Conservation (phyloP, 2,329 filamentous ascomycete genomes). For the Tolypocladium endophyticum region DNA sequence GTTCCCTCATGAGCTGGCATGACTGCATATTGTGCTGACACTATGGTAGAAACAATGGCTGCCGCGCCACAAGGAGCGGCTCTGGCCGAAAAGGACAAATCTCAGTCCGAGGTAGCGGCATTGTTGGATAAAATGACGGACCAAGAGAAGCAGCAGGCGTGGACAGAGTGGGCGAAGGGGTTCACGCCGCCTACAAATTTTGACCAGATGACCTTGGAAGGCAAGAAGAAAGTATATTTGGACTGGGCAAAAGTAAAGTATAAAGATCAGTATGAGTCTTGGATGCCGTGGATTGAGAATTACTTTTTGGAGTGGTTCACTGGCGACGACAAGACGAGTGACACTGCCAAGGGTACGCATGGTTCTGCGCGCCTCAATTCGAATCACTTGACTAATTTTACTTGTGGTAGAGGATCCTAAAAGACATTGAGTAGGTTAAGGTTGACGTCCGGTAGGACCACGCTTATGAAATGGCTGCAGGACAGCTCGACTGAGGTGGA, state of each 20-base stretch:
- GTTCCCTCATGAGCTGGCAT: no score
- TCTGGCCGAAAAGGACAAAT: background rate
- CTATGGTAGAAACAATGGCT: background rate
- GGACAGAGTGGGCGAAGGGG: background rate
- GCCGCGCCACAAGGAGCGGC: background rate
- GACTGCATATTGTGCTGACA: no score
- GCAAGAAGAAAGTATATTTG: background rate
- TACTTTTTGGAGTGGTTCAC: background rate
- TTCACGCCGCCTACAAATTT: background rate
- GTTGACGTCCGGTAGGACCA: no score
- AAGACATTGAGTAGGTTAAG: no score
- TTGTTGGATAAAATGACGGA: background rate
- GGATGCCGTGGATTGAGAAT: background rate
- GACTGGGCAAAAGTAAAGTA: background rate
- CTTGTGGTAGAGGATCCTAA: background rate
- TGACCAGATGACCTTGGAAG: background rate
- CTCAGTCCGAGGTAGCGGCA: background rate
- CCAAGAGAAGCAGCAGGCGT: background rate
- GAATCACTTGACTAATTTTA: background rate
- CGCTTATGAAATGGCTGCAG: no score
- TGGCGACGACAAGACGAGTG: background rate
- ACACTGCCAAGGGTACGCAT: background rate
- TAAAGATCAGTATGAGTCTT: background rate
- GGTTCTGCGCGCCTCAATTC: no score
- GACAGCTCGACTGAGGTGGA: no score